Evolutionary conservation across 352 stramenopile species (phyloP).

Genomic region (Pythium biforme): DNA sequence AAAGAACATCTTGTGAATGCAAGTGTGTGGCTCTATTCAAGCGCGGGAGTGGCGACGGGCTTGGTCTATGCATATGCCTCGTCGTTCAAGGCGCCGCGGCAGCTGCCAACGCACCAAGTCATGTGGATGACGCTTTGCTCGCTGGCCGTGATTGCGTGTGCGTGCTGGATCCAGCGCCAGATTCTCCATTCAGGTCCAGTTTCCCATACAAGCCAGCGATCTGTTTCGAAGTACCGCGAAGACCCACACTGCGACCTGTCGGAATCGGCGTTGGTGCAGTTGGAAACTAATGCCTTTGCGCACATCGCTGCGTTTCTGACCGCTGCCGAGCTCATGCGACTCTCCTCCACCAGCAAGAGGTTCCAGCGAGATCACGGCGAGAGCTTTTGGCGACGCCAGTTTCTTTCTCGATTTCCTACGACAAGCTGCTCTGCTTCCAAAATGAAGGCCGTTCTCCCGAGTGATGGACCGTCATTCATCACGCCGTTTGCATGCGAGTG

Average conservation of each 20-base stretch:
- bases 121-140: slow-evolving; percentile 36
- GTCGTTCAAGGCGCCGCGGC: slow-evolving; percentile 28
- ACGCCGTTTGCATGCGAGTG: slow-evolving; percentile 17
- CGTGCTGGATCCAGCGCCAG: slow-evolving; percentile 49
- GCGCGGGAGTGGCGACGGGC: slow-evolving; percentile 11
- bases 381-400: slow-evolving; percentile 37
- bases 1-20: slow-evolving; percentile 22
- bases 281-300: slow-evolving; percentile 35
- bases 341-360: slow-evolving; percentile 28
- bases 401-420: slow-evolving; percentile 16
- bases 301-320: slow-evolving; percentile 40
- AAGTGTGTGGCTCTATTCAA: slow-evolving; percentile 25
- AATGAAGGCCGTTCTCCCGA: not conserved
- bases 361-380: slow-evolving; percentile 25
- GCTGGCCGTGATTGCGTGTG: slow-evolving; percentile 33
- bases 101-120: slow-evolving; percentile 32
- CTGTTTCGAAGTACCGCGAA: not conserved
- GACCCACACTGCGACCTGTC: slow-evolving; percentile 1
- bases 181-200: slow-evolving; percentile 28
- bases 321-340: slow-evolving; percentile 30
- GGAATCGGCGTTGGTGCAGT: slow-evolving; percentile 10
- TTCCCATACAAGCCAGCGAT: not conserved
- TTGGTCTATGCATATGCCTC: slow-evolving; percentile 32
- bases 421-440: not conserved
- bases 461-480: slow-evolving; percentile 2